A percentile compares a stretch with the other conserved stretches of the same genome.
phyloP scores from a whole-genome alignment of 352 stramenopile species.

The Phytophthora pseudosyringae region DNA sequence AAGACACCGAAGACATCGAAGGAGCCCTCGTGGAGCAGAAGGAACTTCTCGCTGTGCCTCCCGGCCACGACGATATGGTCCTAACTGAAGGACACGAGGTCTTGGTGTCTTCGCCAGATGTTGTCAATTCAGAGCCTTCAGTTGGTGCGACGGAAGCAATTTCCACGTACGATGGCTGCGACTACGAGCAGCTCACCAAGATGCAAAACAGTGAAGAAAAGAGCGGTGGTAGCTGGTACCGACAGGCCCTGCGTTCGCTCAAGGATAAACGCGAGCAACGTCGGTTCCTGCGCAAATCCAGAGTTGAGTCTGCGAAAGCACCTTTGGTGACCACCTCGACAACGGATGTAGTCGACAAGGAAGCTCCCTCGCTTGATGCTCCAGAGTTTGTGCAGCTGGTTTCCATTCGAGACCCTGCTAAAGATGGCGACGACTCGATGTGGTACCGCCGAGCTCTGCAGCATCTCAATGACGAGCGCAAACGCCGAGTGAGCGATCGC shows the following conservation, averaged over 20 bases:
- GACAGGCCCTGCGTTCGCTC: conserved; percentile 45
- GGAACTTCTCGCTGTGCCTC: background rate
- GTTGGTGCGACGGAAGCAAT: background rate
- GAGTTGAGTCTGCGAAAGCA: background rate
- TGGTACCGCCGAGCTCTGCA: conserved; percentile 43
- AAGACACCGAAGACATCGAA: background rate
- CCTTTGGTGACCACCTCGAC: background rate
- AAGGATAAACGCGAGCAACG: conserved; percentile 45
- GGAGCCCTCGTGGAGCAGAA: background rate
- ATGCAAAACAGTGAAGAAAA: conserved; percentile 31
- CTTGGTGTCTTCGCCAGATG: background rate
- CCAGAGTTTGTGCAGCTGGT: conserved; percentile 38
- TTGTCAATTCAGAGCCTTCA: background rate
- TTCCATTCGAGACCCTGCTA: conserved; percentile 24
- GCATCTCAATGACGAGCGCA: conserved; percentile 43
- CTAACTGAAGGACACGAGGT: conserved; percentile 2
- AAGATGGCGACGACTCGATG: conserved; percentile 26
- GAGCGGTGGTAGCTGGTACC: conserved; percentile 36
- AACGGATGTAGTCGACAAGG: conserved; percentile 1
- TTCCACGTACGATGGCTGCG: conserved; percentile 13
- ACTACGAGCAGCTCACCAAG: conserved; percentile 49
- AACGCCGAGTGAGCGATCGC: conserved; percentile 24
- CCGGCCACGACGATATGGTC: background rate
- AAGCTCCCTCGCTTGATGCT: conserved; percentile 5
- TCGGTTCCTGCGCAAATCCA: conserved; percentile 4